These are phyloP conservation scores for Cairneyella variabilis DNA, from an alignment of 495 filamentous ascomycete genomes.

Conservation along the genomic window DNA sequence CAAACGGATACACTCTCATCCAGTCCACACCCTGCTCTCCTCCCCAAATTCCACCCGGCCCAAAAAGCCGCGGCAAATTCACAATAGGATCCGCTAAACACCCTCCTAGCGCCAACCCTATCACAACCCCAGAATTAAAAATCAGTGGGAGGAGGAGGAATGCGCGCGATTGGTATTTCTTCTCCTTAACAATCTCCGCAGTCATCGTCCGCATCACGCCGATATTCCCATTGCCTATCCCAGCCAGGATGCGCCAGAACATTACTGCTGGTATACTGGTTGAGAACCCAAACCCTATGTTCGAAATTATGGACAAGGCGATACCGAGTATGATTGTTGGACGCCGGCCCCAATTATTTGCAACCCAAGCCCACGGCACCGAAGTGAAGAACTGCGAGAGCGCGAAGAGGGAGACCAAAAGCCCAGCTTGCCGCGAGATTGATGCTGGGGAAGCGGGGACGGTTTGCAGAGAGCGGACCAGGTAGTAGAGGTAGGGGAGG, in stretches of 20 bases:
- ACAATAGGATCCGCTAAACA: conserved; percentile 66
- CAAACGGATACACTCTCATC: conserved; percentile 67
- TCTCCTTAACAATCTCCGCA: conserved; percentile 61
- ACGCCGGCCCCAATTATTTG: conserved; percentile 71
- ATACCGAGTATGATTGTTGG: conserved; percentile 70
- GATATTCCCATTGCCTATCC: conserved; percentile 71
- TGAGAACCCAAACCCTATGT: conserved; percentile 71
- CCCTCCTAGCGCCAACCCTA: conserved; percentile 41
- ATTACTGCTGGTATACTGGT: conserved; percentile 66
- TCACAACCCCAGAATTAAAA: conserved; percentile 72
- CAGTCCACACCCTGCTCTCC: conserved; percentile 47
- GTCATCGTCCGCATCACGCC: conserved; percentile 80
- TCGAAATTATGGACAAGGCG: conserved; percentile 61
- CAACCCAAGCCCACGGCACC: conserved; percentile 71
- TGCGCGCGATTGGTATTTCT: conserved; percentile 65
- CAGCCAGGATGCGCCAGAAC: conserved; percentile 63
- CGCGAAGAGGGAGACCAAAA: conserved; percentile 49
- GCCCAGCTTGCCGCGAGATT: conserved; percentile 22
- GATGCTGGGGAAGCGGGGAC: conserved; percentile 15
- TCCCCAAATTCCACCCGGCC: conserved; percentile 39
- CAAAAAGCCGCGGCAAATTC: conserved; percentile 63
- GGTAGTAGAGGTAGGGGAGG: conserved; percentile 54
- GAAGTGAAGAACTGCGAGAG: conserved; percentile 69
- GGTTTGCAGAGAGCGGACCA: conserved; percentile 45
- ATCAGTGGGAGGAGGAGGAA: conserved; percentile 79